A percentile compares a stretch with the other conserved stretches of the same genome.
phyloP scores from a whole-genome alignment of 2,329 filamentous ascomycete genomes.

The Phyllosticta paracitricarpa region DNA sequence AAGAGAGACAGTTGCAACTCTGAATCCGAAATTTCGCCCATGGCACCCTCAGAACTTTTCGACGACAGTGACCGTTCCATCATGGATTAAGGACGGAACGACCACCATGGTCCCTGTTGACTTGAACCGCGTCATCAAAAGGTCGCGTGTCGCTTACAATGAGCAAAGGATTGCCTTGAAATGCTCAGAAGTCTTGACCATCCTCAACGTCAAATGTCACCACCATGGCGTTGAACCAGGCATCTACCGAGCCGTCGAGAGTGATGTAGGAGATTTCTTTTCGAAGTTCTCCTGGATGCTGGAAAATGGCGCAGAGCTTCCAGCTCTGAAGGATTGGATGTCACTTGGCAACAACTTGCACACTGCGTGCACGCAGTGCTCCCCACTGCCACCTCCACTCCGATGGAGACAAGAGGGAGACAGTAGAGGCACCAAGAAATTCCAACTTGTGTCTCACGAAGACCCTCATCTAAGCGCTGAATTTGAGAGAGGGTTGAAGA shows the following conservation, averaged over 20 bases:
- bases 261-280: constrained; percentile 2
- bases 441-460: constrained; percentile 16
- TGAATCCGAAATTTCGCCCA: constrained; percentile 29
- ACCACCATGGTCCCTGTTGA: neutral
- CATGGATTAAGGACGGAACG: neutral
- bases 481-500: constrained; percentile 44
- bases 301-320: constrained; percentile 13
- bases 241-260: neutral
- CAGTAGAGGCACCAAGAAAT: neutral
- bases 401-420: constrained; percentile 18
- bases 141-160: neutral
- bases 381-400: constrained; percentile 18
- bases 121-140: neutral
- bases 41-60: constrained; percentile 13
- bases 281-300: constrained; percentile 18
- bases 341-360: neutral
- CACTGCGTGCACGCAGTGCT: constrained; percentile 16
- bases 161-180: neutral
- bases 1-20: constrained; percentile 36
- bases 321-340: constrained; percentile 17
- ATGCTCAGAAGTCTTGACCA: constrained; percentile 16
- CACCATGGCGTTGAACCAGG: neutral
- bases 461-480: constrained; percentile 37
- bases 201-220: constrained; percentile 17
- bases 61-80: neutral